phyloP scores from a whole-genome alignment of 2,329 filamentous ascomycete species.

The Sporothrix globosa region DNA sequence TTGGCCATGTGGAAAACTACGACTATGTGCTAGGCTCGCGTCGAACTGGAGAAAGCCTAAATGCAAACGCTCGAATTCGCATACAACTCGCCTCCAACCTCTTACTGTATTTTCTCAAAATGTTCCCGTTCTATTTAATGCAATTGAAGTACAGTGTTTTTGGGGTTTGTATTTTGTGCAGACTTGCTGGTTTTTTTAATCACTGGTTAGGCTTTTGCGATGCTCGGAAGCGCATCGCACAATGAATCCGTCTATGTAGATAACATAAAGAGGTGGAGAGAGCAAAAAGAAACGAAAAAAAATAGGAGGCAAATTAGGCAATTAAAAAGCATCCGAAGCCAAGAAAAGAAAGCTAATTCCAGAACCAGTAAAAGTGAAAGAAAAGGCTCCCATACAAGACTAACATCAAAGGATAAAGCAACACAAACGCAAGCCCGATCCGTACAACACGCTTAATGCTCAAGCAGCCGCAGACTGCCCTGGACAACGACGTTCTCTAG shows the following conservation, averaged over 20 bases:
- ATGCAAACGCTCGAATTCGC: too few relatives aligned
- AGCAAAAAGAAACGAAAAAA: neutral
- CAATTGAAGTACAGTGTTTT: neutral
- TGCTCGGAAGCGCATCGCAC: conserved; percentile 3
- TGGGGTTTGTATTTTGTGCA: neutral
- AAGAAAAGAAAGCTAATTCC: conserved; percentile 12
- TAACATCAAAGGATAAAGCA: neutral
- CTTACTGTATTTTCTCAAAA: too few relatives aligned
- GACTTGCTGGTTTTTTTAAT: neutral
- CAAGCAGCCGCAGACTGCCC: conserved; percentile 79
- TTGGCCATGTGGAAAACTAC: neutral
- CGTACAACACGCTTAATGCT: conserved; percentile 55
- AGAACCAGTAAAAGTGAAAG: neutral
- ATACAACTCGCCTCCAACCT: too few relatives aligned
- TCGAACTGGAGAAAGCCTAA: neutral
- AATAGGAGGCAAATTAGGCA: conserved; percentile 6
- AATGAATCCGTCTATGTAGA: conserved; percentile 19
- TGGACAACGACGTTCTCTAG: conserved; percentile 99
- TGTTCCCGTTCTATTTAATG: too few relatives aligned
- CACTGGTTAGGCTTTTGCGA: conserved; percentile 18
- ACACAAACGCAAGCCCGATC: neutral
- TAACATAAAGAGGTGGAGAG: neutral
- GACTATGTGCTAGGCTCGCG: neutral
- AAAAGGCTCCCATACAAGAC: neutral
- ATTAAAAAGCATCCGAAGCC: conserved; percentile 4